phyloP scores from a whole-genome alignment of 192 early-diverging fungal genomes.

The Podila clonocystis region DNA sequence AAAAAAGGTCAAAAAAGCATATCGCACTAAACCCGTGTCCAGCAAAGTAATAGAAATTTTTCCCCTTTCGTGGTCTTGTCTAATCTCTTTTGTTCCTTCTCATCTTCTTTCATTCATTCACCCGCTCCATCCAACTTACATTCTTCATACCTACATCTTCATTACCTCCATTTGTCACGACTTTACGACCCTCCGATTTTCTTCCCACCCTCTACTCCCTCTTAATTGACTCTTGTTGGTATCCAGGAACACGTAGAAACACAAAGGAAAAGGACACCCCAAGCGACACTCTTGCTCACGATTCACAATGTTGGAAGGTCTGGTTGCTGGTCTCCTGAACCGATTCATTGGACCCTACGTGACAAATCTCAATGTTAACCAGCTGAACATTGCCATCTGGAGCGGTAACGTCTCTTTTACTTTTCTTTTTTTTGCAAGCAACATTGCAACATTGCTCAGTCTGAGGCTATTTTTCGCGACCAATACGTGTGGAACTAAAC shows the following conservation, averaged over 20 bases:
- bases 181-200: background rate
- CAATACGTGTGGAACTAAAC: too few relatives aligned
- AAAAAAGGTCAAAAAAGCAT: too few relatives aligned
- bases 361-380: constrained; percentile 91
- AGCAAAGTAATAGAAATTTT: background rate
- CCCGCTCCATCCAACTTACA: background rate
- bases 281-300: constrained; percentile 2
- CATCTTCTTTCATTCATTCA: background rate
- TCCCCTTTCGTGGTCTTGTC: background rate
- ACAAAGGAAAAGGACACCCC: background rate
- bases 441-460: too few relatives aligned
- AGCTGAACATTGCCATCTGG: constrained; percentile 97
- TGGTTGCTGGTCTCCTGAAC: constrained; percentile 82
- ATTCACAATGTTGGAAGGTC: constrained; percentile 76
- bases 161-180: background rate
- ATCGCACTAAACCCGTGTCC: too few relatives aligned
- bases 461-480: too few relatives aligned
- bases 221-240: background rate
- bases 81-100: background rate
- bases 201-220: background rate
- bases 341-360: constrained; percentile 95
- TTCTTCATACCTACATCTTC: too few relatives aligned
- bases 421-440: background rate
- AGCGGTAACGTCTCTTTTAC: constrained; percentile 68
- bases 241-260: background rate